phyloP scores from a whole-genome alignment of 2,329 filamentous ascomycete species.

The Fusarium sp. region DNA sequence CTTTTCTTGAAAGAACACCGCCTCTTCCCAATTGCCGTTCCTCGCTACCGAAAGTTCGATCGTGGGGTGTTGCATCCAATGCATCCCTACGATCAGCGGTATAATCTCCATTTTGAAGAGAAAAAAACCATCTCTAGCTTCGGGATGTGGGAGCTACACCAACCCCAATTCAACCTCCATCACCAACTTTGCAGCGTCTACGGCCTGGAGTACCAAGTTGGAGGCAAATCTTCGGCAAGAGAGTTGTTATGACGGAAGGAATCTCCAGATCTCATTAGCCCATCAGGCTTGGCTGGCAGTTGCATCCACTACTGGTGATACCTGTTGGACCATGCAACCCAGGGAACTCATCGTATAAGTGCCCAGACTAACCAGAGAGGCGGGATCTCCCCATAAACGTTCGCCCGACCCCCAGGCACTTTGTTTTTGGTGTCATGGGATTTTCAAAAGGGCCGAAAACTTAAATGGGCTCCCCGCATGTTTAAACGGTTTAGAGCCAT shows the following conservation, averaged over 20 bases:
- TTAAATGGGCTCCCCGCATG: slow-evolving; percentile 29
- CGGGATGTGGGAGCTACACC: slow-evolving; percentile 18
- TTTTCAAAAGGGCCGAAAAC: slow-evolving; percentile 37
- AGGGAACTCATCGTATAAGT: background rate
- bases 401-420: background rate
- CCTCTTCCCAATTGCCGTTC: slow-evolving; percentile 27
- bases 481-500: slow-evolving; percentile 34
- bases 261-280: background rate
- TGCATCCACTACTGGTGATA: slow-evolving; percentile 17
- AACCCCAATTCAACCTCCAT: background rate
- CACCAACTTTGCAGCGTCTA: slow-evolving; percentile 2
- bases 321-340: background rate
- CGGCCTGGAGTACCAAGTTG: background rate
- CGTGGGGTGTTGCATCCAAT: slow-evolving; percentile 29
- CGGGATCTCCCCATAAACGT: background rate
- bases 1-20: background rate
- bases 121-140: background rate
- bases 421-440: slow-evolving; percentile 30
- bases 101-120: slow-evolving; percentile 9
- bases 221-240: slow-evolving; percentile 2
- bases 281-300: slow-evolving; percentile 9
- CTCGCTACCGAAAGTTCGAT: slow-evolving; percentile 13
- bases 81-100: slow-evolving; percentile 23
- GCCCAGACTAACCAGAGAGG: background rate
- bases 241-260: background rate